Evolutionary conservation across 192 early-diverging fungal species (phyloP), one percentile per base, ranked within the genome.

Genomic region (Backusella sp.): DNA sequence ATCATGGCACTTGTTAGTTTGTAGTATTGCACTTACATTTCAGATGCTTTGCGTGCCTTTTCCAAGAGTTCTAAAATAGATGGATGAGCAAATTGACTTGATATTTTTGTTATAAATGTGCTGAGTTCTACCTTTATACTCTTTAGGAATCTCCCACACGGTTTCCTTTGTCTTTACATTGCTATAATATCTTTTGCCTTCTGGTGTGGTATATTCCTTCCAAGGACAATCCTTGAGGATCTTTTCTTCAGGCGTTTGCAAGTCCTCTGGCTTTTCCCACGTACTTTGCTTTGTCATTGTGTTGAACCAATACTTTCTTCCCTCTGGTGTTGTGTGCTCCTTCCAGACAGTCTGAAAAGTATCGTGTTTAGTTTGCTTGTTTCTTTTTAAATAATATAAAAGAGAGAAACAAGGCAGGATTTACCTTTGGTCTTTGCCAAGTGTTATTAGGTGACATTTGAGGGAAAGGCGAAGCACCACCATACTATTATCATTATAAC

Each of bases 231-330:
- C 73, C 19, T 88, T 80, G 39, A 94, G 74, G 35, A 90, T 89
- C 67, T 79, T 70, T 88, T 93, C 93, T 75, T 89, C 92, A 21
- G 90, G 87, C 1, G 95, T 93, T 80, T 94, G 94, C 6, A 97
- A 84, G 76, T 93, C 95, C 72, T 96, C 92, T 19, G 97, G 97
- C 80, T 97, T 98, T 67, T 99, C 94, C 97, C 97, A 99, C 1
- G 88, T 91, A 35, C 91, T 96, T 68, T 87, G 84, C 72, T 90
- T 89, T 19, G 96, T 96, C 3, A 80, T 76, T 21, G 84, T 84
- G 78, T 99, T 96, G 82, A 86, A 95, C 81, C 93, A 98, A 83
- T 99, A 98, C 11, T 83, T 88, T 62, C 92, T 90, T 2, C 96
- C 97, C 49, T 95, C 94, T n/a, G 88, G 86, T 39, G 91, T 88